Percentiles rank a stretch among this genome's conserved stretches.
These are phyloP conservation scores for Neofusicoccum sp. DNA, from an alignment of 2,329 filamentous ascomycete species.

Conservation along the genomic window DNA sequence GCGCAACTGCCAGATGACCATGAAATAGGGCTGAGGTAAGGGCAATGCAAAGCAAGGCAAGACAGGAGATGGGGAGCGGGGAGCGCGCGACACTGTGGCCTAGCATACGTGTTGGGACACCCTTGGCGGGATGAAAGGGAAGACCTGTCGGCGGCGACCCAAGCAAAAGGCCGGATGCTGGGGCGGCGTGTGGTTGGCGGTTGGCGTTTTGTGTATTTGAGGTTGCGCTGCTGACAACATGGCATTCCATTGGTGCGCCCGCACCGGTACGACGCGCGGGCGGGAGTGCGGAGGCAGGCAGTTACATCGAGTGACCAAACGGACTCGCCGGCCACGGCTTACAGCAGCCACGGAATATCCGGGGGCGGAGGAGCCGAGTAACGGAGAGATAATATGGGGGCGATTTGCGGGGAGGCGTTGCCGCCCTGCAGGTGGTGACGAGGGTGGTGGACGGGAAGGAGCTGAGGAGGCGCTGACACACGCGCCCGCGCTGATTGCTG, in stretches of 20 bases:
- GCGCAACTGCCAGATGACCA: constrained; percentile 5
- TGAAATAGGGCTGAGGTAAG: constrained; percentile 16
- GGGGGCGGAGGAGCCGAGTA: constrained; percentile 18
- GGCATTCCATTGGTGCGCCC: constrained; percentile 12
- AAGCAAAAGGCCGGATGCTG: not conserved
- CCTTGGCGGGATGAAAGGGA: not conserved
- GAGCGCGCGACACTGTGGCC: not conserved
- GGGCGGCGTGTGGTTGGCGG: not conserved
- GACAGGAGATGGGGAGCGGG: not conserved
- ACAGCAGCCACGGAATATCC: constrained; percentile 1
- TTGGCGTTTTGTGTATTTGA: constrained; percentile 3
- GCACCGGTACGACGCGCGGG: constrained; percentile 8
- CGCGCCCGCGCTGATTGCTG: not conserved
- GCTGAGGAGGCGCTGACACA: constrained; percentile 16
- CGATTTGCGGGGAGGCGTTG: constrained; percentile 11
- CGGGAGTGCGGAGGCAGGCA: constrained; percentile 4
- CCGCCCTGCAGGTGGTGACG: not conserved
- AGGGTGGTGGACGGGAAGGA: not conserved
- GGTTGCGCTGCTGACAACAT: not conserved
- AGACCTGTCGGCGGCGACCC: too few relatives aligned
- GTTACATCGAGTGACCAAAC: constrained; percentile 12
- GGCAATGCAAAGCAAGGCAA: constrained; percentile 15
- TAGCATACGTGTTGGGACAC: not conserved
- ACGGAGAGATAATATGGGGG: constrained; percentile 14
- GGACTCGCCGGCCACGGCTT: constrained; percentile 2